Percentiles rank a stretch among this genome's conserved stretches.
These are phyloP conservation scores for Termitomyces sp. DNA, from an alignment of 768 basidiomycete genomes.

Conservation along the genomic window DNA sequence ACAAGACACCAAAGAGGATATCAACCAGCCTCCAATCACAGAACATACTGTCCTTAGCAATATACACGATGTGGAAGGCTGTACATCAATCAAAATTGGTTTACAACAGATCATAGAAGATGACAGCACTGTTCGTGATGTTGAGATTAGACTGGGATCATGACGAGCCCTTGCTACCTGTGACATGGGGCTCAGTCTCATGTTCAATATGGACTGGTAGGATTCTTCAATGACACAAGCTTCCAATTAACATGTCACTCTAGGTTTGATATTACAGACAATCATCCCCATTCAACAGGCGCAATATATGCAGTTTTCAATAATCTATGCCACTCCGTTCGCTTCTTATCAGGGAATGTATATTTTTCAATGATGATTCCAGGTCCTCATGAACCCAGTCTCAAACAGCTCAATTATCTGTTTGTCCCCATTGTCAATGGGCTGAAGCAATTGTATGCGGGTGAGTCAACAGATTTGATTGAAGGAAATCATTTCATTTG, in stretches of 20 bases:
- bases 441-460: not conserved
- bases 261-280: not conserved
- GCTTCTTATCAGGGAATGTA: not conserved
- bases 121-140: not conserved
- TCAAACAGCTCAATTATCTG: not conserved
- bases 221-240: no score
- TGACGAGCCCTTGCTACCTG: not conserved
- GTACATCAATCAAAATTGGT: not conserved
- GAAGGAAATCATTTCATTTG: no score
- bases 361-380: not conserved
- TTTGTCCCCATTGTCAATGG: not conserved
- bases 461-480: not conserved
- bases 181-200: not conserved
- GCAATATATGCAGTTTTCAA: not conserved
- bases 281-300: not conserved
- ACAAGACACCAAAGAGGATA: not conserved
- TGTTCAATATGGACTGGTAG: not conserved
- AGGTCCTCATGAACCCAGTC: not conserved
- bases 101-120: not conserved
- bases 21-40: not conserved
- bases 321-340: not conserved
- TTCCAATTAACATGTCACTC: no score
- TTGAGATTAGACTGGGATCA: not conserved
- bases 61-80: not conserved
- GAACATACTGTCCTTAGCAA: not conserved